Evolutionary conservation across 2,329 filamentous ascomycete species (phyloP).

Genomic region (Achaetomium macrosporum): DNA sequence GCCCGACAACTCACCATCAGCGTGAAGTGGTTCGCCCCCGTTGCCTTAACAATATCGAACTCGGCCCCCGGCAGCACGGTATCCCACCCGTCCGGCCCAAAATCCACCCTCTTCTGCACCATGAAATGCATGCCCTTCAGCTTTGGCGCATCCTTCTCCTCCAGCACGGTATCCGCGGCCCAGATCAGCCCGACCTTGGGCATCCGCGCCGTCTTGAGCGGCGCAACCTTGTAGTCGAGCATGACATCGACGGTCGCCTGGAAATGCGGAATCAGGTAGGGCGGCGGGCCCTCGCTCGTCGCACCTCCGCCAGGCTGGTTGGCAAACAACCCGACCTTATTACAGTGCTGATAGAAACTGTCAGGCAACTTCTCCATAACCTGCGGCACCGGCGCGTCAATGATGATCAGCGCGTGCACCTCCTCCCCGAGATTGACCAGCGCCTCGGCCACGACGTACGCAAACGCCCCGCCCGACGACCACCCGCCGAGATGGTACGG

Average conservation of each 20-base stretch:
- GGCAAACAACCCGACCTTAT: neutral
- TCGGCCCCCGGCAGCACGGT: neutral
- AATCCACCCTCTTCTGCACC: neutral
- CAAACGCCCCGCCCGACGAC: slow-evolving; percentile 44
- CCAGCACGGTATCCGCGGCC: neutral
- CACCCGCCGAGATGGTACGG: slow-evolving; percentile 53
- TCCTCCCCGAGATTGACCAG: neutral
- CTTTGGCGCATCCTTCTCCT: neutral
- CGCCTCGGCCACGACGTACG: neutral
- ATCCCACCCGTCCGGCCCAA: slow-evolving; percentile 3
- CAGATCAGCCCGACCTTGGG: neutral
- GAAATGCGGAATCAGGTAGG: slow-evolving; percentile 1
- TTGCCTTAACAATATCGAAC: neutral
- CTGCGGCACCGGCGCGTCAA: neutral
- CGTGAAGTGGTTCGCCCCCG: neutral
- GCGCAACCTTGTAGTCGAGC: neutral
- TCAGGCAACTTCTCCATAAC: neutral
- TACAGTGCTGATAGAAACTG: neutral
- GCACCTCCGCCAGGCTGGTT: too few species aligned
- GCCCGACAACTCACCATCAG: too few species aligned
- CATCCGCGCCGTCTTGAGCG: neutral
- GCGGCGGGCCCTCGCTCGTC: neutral
- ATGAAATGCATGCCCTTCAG: slow-evolving; percentile 4
- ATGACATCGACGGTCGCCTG: neutral
- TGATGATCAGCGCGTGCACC: neutral